Evolutionary conservation across 2,329 filamentous ascomycete genomes (phyloP), one percentile per base, ranked within the genome.

Genomic region (Xylaria sp.): DNA sequence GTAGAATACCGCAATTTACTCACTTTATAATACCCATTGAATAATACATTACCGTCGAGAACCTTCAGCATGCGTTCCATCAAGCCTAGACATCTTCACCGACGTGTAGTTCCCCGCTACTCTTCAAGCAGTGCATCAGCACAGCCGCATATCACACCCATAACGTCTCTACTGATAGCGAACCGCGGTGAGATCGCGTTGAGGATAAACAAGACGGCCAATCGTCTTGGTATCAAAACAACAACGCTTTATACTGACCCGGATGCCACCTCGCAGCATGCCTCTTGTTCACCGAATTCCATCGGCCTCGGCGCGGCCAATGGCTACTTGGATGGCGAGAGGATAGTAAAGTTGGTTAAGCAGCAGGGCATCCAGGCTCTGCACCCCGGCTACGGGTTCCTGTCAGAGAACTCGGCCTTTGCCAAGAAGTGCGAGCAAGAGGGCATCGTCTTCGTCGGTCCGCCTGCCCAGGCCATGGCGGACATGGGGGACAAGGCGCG

Each of bases 141-240:
- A 24, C 67, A 73, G 46, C 41, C 63, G 29, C 66, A 69, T 40
- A 65, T 74, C 42, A 79, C 76, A 13, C 80, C 83, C 24, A 83
- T 87, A 62, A 86, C 85, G 50, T 96, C 92, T 7, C 89, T 97
- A 39, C 82, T 99, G 20, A 97, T 99, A 70, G 94, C 94, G 49
- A 99, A 99, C 72, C 88, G 94, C 64, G 94, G 94, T 65, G 94
- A 99, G 75, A 99, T 99, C 65, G 94, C 94, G 45, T 81, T 99
- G 70, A 90, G 94, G 63, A 94, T 99, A 63, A 89, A 92, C 62
- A 85, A 87, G 62, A 99, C 94, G 19, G 94, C 94, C 29, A 82
- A 90, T 46, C 85, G 89, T 60, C 89, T 96, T 69, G 93, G 94
- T 53, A 96, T 99, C 68, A 86, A 87, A 58, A 96, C 93, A 17